Conservation (phyloP, 148 eudicot genomes). For the Dianthus caryophyllus region DNA sequence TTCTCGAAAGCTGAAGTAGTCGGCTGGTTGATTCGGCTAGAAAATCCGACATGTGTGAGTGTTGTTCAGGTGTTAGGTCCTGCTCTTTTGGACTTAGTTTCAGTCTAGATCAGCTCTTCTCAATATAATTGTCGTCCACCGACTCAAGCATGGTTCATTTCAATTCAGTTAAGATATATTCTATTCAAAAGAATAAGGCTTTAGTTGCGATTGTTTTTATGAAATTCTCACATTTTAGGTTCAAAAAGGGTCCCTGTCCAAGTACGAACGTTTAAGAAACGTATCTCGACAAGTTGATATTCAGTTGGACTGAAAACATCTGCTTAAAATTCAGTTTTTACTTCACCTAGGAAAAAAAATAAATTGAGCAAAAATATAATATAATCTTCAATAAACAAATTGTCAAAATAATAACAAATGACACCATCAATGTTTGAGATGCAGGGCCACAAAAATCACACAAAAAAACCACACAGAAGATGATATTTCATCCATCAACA, state of each 20-base stretch:
- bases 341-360: background rate
- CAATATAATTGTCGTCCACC: too few relatives aligned
- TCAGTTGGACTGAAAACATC: background rate
- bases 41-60: background rate
- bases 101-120: too few relatives aligned
- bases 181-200: too few relatives aligned
- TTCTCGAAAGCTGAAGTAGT: background rate
- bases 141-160: too few relatives aligned
- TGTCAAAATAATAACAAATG: background rate
- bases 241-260: too few relatives aligned
- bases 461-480: conserved; percentile 29
- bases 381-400: background rate
- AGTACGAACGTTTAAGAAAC: background rate
- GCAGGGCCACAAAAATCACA: conserved; percentile 55
- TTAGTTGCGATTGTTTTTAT: background rate
- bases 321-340: background rate
- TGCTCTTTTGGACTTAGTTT: too few relatives aligned
- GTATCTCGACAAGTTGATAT: background rate
- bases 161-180: too few relatives aligned
- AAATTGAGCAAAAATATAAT: background rate
- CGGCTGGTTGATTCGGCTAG: background rate
- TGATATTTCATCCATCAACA: conserved; percentile 68
- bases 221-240: background rate
- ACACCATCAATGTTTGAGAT: conserved; percentile 10
- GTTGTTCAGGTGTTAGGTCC: background rate